Evolutionary conservation across 2,329 filamentous ascomycete species (phyloP).

Genomic region (Aspergillus tanneri): DNA sequence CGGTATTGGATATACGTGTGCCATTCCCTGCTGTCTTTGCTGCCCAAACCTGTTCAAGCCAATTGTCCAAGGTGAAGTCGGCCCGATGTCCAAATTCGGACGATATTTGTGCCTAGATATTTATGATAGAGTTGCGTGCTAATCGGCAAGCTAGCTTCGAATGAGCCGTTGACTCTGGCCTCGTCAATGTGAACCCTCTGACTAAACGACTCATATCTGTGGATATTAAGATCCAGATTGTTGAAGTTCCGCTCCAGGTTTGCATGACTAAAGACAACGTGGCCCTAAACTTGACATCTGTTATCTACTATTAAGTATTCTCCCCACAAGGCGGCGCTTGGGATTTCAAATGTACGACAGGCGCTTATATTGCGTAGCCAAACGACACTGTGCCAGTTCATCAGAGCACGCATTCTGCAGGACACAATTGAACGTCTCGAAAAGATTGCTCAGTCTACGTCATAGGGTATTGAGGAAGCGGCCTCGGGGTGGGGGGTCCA

Average conservation of each 20-base stretch:
- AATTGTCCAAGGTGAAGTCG: conserved; percentile 89
- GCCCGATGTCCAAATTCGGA: conserved; percentile 93
- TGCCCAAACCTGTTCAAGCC: conserved; percentile 96
- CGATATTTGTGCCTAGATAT: conserved; percentile 36
- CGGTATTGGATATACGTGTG: conserved; percentile 74
- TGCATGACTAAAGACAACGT: conserved; percentile 99
- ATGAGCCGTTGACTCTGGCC: conserved; percentile 90
- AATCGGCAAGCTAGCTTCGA: conserved; percentile 60
- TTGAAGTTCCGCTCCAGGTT: conserved; percentile 92
- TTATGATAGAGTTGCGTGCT: not conserved
- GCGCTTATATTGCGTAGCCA: conserved; percentile 98
- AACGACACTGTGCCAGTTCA: conserved; percentile 93
- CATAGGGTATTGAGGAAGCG: conserved; percentile 96
- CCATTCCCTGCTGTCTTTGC: conserved; percentile 84
- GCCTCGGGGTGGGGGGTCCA: conserved; percentile 91
- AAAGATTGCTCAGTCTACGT: conserved; percentile 91
- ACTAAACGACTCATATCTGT: conserved; percentile 86
- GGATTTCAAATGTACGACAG: conserved; percentile 89
- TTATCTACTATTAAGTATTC: conserved; percentile 99
- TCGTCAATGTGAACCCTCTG: conserved; percentile 96
- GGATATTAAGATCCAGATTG: conserved; percentile 99
- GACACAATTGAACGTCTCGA: conserved; percentile 98
- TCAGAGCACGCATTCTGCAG: conserved; percentile 91
- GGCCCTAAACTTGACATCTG: conserved; percentile 85
- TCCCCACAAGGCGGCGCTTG: conserved; percentile 95